Conservation (phyloP, 495 filamentous ascomycete species). For the Penicillium arizonense region DNA sequence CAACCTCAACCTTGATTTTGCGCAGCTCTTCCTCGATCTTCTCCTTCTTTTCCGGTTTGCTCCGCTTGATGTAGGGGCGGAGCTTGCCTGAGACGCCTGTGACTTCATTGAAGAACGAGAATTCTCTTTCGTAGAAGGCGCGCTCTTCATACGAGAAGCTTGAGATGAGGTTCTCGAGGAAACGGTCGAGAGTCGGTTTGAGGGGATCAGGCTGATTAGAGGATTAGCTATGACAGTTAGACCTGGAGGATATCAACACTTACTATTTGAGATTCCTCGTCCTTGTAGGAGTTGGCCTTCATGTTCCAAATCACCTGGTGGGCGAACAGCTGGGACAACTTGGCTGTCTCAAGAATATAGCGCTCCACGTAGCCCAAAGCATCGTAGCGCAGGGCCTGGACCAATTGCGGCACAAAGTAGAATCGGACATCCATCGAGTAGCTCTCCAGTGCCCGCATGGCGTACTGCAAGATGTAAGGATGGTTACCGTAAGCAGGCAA, state of each 20-base stretch:
- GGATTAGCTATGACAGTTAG: constrained; percentile 13
- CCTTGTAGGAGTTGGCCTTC: constrained; percentile 97
- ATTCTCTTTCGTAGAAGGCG: constrained; percentile 91
- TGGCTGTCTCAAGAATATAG: constrained; percentile 94
- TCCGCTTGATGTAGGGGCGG: constrained; percentile 85
- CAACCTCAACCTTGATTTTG: constrained; percentile 94
- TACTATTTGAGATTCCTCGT: constrained; percentile 87
- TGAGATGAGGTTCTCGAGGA: constrained; percentile 76
- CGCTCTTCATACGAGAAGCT: constrained; percentile 79
- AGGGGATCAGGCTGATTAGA: constrained; percentile 73
- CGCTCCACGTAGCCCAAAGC: constrained; percentile 91
- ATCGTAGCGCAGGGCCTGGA: constrained; percentile 95
- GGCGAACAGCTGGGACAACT: constrained; percentile 93
- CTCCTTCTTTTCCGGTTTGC: constrained; percentile 96
- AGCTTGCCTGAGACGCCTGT: constrained; percentile 94
- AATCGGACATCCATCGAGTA: constrained; percentile 96
- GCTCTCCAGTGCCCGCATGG: constrained; percentile 89
- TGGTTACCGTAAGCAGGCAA: constrained; percentile 91
- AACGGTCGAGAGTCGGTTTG: constrained; percentile 89
- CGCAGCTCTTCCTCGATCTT: constrained; percentile 98
- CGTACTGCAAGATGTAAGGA: constrained; percentile 93
- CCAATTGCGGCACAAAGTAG: constrained; percentile 97
- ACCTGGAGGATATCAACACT: constrained; percentile 30
- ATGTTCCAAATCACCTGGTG: constrained; percentile 99
- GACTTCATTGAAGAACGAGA: constrained; percentile 96